phyloP scores from a whole-genome alignment of 2,329 filamentous ascomycete species.

The Penicillium sp. region DNA sequence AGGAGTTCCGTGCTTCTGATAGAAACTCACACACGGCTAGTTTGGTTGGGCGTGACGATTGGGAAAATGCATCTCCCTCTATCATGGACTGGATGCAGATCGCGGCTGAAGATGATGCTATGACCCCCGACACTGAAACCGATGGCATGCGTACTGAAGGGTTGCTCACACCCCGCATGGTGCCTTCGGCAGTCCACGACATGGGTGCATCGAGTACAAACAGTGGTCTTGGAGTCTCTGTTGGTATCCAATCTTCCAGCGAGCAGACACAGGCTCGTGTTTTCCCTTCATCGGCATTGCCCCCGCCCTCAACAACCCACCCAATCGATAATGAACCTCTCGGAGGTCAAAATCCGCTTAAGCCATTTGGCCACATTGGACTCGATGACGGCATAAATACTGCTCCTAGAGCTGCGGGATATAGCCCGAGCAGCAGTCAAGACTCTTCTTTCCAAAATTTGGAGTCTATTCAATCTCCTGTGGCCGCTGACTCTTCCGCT shows the following conservation, averaged over 20 bases:
- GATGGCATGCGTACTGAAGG: slow-evolving; percentile 27
- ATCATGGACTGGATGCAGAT: slow-evolving; percentile 51
- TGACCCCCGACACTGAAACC: slow-evolving; percentile 37
- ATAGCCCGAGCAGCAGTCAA: slow-evolving; percentile 36
- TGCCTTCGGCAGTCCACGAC: slow-evolving; percentile 13
- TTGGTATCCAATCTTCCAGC: slow-evolving; percentile 37
- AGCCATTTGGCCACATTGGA: not conserved
- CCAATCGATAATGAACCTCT: not conserved
- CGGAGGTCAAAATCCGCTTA: not conserved
- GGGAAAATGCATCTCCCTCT: slow-evolving; percentile 50
- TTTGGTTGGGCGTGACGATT: slow-evolving; percentile 46
- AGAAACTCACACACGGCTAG: slow-evolving; percentile 40
- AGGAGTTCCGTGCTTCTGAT: slow-evolving; percentile 28
- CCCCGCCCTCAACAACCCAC: not conserved
- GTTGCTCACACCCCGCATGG: slow-evolving; percentile 27
- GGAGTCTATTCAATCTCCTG: slow-evolving; percentile 30
- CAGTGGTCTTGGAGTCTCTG: slow-evolving; percentile 45
- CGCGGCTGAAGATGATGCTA: slow-evolving; percentile 39
- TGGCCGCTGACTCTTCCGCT: slow-evolving; percentile 36
- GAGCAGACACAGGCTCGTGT: not conserved
- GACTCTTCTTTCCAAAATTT: slow-evolving; percentile 36
- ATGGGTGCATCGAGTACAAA: slow-evolving; percentile 25
- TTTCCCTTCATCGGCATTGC: not conserved
- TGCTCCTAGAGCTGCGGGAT: slow-evolving; percentile 20
- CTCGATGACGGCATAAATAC: not conserved